phyloP scores from a whole-genome alignment of 192 early-diverging fungal genomes.

The Glomus cerebriforme region DNA sequence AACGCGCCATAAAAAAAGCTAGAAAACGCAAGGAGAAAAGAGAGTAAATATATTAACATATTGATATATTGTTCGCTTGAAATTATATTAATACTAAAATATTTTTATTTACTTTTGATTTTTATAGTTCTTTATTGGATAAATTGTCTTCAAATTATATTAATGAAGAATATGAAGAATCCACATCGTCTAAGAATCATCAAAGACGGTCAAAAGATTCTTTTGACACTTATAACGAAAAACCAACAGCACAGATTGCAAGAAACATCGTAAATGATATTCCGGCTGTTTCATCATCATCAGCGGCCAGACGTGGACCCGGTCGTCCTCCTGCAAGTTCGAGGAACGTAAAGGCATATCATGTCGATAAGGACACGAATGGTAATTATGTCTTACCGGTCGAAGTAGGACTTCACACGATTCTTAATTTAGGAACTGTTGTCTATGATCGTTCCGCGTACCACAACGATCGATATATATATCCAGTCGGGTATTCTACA shows the following conservation, averaged over 20 bases:
- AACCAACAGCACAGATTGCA: not conserved
- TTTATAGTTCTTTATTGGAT: not conserved
- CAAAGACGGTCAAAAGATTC: not conserved
- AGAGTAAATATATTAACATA: constrained; percentile 3
- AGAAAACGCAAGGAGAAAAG: constrained; percentile 3
- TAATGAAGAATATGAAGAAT: not conserved
- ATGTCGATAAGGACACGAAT: constrained; percentile 40
- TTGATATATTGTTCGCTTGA: not conserved
- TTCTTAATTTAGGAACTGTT: constrained; percentile 62
- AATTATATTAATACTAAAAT: not conserved
- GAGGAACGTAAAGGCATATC: constrained; percentile 1
- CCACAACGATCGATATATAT: constrained; percentile 83
- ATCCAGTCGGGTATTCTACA: constrained; percentile 75
- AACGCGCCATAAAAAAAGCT: not conserved
- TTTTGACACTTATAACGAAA: not conserved
- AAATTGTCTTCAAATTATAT: not conserved
- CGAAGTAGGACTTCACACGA: constrained; percentile 60
- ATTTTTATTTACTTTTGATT: not conserved
- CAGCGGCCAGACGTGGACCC: not conserved
- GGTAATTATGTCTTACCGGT: constrained; percentile 70
- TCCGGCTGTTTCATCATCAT: not conserved
- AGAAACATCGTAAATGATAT: not conserved
- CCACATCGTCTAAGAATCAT: not conserved
- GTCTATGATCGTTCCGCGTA: constrained; percentile 59
- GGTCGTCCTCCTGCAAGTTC: not conserved